Evolutionary conservation across 1,139 yeast genomes (phyloP).

Genomic region (Hansenula lynferdii): DNA sequence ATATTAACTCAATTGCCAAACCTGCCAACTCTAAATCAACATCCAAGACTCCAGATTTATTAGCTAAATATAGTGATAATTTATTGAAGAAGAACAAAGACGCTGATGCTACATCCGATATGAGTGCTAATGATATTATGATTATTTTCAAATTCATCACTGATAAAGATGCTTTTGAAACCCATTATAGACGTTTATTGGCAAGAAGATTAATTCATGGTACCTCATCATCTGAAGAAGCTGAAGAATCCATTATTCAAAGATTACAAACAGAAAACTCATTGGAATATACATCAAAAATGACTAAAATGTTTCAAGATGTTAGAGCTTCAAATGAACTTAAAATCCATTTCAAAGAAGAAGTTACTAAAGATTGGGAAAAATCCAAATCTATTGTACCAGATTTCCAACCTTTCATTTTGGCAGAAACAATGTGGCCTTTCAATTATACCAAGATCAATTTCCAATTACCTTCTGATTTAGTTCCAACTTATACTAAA

Average conservation of each 20-base stretch:
- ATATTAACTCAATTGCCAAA: conserved; percentile 74
- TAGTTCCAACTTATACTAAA: conserved; percentile 58
- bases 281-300: conserved; percentile 86
- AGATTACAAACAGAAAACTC: conserved; percentile 88
- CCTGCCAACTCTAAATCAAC: conserved; percentile 50
- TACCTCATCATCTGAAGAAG: conserved; percentile 74
- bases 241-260: conserved; percentile 84
- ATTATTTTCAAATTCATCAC: conserved; percentile 81
- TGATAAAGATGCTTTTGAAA: conserved; percentile 95
- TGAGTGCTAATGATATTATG: conserved; percentile 82
- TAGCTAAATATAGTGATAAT: conserved; percentile 87
- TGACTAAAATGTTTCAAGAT: conserved; percentile 96
- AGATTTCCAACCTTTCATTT: conserved; percentile 70
- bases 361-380: conserved; percentile 31
- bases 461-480: conserved; percentile 58
- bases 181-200: conserved; percentile 81
- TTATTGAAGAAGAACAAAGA: conserved; percentile 74
- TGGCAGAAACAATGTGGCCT: conserved; percentile 94
- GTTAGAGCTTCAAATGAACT: conserved; percentile 83
- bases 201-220: conserved; percentile 88
- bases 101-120: conserved; percentile 57
- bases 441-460: conserved; percentile 40
- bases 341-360: conserved; percentile 58
- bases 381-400: conserved; percentile 37
- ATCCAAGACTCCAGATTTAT: conserved; percentile 79